These are phyloP conservation scores for Podospora conica DNA, from an alignment of 495 filamentous ascomycete genomes.

Conservation along the genomic window DNA sequence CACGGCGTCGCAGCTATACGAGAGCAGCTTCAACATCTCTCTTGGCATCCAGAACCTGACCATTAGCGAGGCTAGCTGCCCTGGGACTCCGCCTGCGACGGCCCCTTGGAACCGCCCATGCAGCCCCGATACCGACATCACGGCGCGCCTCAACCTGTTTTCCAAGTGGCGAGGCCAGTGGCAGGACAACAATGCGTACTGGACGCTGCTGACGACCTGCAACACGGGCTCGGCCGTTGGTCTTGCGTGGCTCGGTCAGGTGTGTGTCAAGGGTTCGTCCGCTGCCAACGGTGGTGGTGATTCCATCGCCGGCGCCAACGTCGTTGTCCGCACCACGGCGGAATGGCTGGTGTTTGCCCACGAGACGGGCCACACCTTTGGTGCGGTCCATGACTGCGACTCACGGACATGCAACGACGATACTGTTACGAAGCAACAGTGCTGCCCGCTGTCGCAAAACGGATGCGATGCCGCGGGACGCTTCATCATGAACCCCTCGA, in stretches of 20 bases:
- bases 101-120: constrained; percentile 82
- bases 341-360: constrained; percentile 98
- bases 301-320: constrained; percentile 74
- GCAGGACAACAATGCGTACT: constrained; percentile 78
- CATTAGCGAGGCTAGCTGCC: constrained; percentile 62
- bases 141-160: constrained; percentile 77
- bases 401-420: constrained; percentile 55
- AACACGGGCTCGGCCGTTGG: constrained; percentile 82
- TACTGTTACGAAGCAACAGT: constrained; percentile 62
- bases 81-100: constrained; percentile 53
- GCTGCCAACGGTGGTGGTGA: constrained; percentile 39
- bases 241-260: constrained; percentile 85
- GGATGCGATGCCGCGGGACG: constrained; percentile 68
- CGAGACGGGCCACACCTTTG: constrained; percentile 92
- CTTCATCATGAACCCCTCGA: constrained; percentile 96
- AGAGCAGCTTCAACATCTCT: constrained; percentile 88
- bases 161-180: constrained; percentile 74
- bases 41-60: constrained; percentile 83
- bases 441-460: constrained; percentile 68
- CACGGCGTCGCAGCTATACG: constrained; percentile 77
- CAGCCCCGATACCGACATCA: constrained; percentile 54
- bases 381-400: constrained; percentile 91
- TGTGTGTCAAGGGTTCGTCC: constrained; percentile 60
- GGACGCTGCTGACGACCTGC: constrained; percentile 87
- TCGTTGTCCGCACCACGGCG: constrained; percentile 74